A percentile compares a stretch with the other conserved stretches of the same genome.
phyloP scores from a whole-genome alignment of 148 eudicot species.

The Chenopodium suecicum region DNA sequence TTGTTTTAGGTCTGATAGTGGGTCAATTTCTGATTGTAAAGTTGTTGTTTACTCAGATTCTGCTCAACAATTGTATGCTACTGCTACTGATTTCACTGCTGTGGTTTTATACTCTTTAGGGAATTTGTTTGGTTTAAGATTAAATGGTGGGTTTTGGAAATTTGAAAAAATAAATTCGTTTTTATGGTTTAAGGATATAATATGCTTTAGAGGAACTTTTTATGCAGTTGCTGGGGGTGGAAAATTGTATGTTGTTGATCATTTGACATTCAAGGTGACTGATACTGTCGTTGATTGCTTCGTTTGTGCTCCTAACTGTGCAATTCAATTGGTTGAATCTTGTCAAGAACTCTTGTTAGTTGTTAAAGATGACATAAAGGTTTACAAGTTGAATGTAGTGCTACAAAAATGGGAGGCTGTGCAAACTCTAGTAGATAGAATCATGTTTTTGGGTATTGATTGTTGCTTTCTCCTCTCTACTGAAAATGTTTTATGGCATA shows the following conservation, averaged over 20 bases:
- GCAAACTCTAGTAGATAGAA: neutral
- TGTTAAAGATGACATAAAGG: neutral
- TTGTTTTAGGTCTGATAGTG: neutral
- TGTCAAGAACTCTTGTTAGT: neutral
- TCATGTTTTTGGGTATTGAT: neutral
- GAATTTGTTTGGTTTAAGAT: slow-evolving; percentile 6
- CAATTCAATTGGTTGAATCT: neutral
- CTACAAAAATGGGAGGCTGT: slow-evolving; percentile 1
- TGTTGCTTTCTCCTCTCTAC: neutral
- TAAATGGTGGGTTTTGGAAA: slow-evolving; percentile 6
- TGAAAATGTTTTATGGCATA: neutral
- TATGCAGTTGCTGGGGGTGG: slow-evolving; percentile 6
- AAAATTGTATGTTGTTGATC: slow-evolving; percentile 11
- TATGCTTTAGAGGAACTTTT: neutral
- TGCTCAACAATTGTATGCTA: too few species aligned
- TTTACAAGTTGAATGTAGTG: neutral
- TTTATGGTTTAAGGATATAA: slow-evolving; percentile 7
- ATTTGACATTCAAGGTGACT: slow-evolving; percentile 1
- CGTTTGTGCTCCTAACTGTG: neutral
- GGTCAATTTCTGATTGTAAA: neutral
- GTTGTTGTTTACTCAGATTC: slow-evolving; percentile 5
- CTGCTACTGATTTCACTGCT: slow-evolving; percentile 11
- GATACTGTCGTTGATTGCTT: neutral
- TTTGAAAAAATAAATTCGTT: neutral
- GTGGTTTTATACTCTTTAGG: slow-evolving; percentile 5